Percentiles rank a stretch among this genome's conserved stretches.
phyloP scores from a whole-genome alignment of 805 yeast species.

The Candida nonsorbophila region DNA sequence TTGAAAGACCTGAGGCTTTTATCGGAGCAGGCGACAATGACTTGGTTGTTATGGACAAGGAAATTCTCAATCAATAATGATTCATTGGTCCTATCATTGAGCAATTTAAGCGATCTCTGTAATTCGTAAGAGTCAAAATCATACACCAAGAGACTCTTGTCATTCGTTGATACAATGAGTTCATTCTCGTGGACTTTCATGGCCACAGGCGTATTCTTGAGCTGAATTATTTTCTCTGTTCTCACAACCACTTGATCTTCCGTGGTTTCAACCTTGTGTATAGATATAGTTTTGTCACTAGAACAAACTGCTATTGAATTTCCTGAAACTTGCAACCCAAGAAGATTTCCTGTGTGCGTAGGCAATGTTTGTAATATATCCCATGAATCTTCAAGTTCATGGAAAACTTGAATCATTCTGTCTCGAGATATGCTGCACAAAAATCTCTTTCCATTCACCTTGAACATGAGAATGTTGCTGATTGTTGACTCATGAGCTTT shows the following conservation, averaged over 20 bases:
- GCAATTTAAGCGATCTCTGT: slow-evolving; percentile 34
- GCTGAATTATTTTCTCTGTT: slow-evolving; percentile 44
- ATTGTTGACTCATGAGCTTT: slow-evolving; percentile 51
- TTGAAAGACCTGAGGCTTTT: slow-evolving; percentile 51
- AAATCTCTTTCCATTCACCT: slow-evolving; percentile 18
- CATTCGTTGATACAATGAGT: slow-evolving; percentile 47
- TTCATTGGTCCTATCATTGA: slow-evolving; percentile 32
- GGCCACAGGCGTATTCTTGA: slow-evolving; percentile 47
- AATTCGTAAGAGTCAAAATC: slow-evolving; percentile 26
- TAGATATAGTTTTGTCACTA: slow-evolving; percentile 54
- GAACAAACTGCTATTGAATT: slow-evolving; percentile 47
- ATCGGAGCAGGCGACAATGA: slow-evolving; percentile 48
- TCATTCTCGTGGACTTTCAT: slow-evolving; percentile 33
- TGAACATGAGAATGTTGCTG: slow-evolving; percentile 39
- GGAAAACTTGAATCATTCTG: slow-evolving; percentile 55
- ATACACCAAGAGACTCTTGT: slow-evolving; percentile 42
- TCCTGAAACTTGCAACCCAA: slow-evolving; percentile 27
- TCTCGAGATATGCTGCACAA: slow-evolving; percentile 52
- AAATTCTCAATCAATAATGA: slow-evolving; percentile 43
- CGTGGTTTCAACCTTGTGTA: slow-evolving; percentile 37
- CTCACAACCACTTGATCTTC: slow-evolving; percentile 11
- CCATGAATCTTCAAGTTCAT: slow-evolving; percentile 33
- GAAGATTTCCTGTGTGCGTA: slow-evolving; percentile 50
- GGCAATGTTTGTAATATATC: slow-evolving; percentile 54
- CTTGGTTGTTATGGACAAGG: slow-evolving; percentile 19